Percentiles rank a stretch among this genome's conserved stretches.
Conservation (phyloP, 768 basidiomycete genomes). For the Rhizopogon vinicolor region DNA sequence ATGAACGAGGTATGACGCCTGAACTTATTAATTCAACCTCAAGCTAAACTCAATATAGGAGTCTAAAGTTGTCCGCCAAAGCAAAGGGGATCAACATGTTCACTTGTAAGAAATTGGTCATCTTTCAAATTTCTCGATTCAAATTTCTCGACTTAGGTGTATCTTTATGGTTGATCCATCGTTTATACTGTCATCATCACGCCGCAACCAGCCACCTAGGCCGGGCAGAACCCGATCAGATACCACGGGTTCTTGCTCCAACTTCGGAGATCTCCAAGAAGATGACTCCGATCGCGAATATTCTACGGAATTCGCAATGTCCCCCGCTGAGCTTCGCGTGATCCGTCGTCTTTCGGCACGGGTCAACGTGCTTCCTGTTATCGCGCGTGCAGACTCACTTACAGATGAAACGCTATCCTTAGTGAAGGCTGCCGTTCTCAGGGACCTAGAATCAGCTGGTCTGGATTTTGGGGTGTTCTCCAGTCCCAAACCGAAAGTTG, state of each 20-base stretch:
- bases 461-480: constrained; percentile 79
- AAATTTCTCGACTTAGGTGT: constrained; percentile 42
- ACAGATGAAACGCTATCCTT: constrained; percentile 71
- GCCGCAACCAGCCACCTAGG: constrained; percentile 43
- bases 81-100: constrained; percentile 86
- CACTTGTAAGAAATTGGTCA: constrained; percentile 57
- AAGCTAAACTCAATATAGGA: constrained; percentile 42
- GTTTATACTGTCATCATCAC: constrained; percentile 54
- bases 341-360: constrained; percentile 71
- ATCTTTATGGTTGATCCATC: constrained; percentile 84
- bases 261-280: constrained; percentile 48
- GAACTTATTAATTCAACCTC: not conserved
- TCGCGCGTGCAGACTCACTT: constrained; percentile 77
- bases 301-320: constrained; percentile 56
- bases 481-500: constrained; percentile 27
- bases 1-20: constrained; percentile 65
- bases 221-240: constrained; percentile 63
- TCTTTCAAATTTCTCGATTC: constrained; percentile 5
- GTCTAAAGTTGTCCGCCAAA: constrained; percentile 83
- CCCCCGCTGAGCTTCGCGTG: constrained; percentile 74
- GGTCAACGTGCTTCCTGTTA: constrained; percentile 77
- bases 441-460: constrained; percentile 58
- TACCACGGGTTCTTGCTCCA: constrained; percentile 52
- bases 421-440: constrained; percentile 70
- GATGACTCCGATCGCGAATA: constrained; percentile 47